A percentile compares a stretch with the other conserved stretches of the same genome.
Evolutionary conservation across 2,329 filamentous ascomycete species (phyloP).

Genomic region (Lasiodiplodia sp.): DNA sequence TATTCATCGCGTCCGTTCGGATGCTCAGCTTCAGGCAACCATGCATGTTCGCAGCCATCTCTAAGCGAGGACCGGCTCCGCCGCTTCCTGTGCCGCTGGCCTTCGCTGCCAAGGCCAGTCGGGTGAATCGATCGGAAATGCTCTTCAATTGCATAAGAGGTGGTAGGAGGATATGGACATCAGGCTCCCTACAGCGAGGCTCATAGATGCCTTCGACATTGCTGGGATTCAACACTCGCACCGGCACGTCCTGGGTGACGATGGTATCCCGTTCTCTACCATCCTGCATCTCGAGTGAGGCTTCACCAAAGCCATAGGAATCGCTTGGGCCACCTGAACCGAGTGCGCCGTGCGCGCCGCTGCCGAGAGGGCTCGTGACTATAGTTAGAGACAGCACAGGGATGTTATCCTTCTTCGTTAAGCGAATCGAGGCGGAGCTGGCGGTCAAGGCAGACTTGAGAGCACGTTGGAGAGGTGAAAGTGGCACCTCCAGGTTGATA

Average conservation of each 20-base stretch:
- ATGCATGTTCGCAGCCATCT: constrained; percentile 93
- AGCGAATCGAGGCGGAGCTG: constrained; percentile 80
- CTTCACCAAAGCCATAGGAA: constrained; percentile 41
- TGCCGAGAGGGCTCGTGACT: constrained; percentile 71
- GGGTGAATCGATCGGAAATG: constrained; percentile 95
- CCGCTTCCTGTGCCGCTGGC: constrained; percentile 45
- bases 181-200: constrained; percentile 86
- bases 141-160: constrained; percentile 87
- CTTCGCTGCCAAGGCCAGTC: constrained; percentile 62
- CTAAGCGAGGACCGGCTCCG: constrained; percentile 68
- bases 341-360: constrained; percentile 51
- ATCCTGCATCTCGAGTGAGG: constrained; percentile 47
- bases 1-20: constrained; percentile 81
- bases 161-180: constrained; percentile 92
- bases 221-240: constrained; percentile 83
- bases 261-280: constrained; percentile 84
- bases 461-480: constrained; percentile 88
- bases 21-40: constrained; percentile 82
- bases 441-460: constrained; percentile 86
- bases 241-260: constrained; percentile 95
- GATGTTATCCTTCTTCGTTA: constrained; percentile 90
- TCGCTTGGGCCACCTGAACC: constrained; percentile 38
- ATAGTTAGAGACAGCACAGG: constrained; percentile 92
- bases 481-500: constrained; percentile 94
- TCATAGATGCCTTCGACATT: constrained; percentile 94